Evolutionary conservation across 1,284 basidiomycete species (phyloP), one percentile per base, ranked within the genome.

Genomic region (Phenoliferia sp.): DNA sequence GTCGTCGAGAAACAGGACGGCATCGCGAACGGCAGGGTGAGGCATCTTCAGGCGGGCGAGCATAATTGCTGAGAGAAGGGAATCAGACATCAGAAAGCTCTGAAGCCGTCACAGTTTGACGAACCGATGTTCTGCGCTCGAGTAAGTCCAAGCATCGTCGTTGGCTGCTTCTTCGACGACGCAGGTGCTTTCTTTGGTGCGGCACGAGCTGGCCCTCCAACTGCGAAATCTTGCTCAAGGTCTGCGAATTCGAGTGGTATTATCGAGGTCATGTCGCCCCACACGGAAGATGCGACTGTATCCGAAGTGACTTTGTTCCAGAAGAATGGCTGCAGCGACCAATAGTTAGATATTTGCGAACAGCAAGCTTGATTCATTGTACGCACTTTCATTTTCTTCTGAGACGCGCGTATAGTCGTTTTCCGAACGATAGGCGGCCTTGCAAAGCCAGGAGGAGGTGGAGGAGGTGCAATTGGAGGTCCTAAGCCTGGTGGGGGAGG

Each of bases 71-170:
- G 66, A 22, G 58, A 0, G 3, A 64, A 64, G 74, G 54, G 12
- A 33, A 50, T 31, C 31, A 28, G 34, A 3, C 28, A 29, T 12
- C 22, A 22, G 39, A 44, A n/a, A n/a, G n/a, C n/a, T n/a, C n/a
- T n/a, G n/a, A n/a, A n/a, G n/a, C n/a, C n/a, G n/a, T n/a, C n/a
- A n/a, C n/a, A 44, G 76, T 64, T 57, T 61, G 55, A 78, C 84
- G 74, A 74, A 87, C 90, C 88, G 72, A 93, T 83, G 74, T 93
- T 90, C 72, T 92, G 91, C 2, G 92, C 90, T n/a, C 90, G 83
- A 15, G 86, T 88, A 59, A 89, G 89, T 74, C 91, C 88, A 50
- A 94, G 79, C 35, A 93, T 78, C 0, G 90, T 90, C 0, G 86
- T 87, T 0, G 87, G 82, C 68, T 84, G 87, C 67, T 85, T 87